phyloP scores from a whole-genome alignment of 2,329 filamentous ascomycete genomes.

The Monosporascus cannonballus region DNA sequence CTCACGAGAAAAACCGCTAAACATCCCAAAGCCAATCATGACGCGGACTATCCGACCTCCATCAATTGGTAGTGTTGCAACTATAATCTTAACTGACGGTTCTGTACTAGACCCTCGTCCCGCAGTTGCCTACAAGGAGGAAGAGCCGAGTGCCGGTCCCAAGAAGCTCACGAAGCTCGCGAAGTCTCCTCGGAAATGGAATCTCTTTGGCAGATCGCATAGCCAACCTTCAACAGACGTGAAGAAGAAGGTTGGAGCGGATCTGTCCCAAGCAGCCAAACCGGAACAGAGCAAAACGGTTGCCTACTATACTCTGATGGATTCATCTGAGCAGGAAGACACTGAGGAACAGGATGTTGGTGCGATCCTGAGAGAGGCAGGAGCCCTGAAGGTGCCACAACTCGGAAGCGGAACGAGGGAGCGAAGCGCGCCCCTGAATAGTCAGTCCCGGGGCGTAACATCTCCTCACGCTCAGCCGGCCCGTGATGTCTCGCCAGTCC shows the following conservation, averaged over 20 bases:
- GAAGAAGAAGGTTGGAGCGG: constrained; percentile 32
- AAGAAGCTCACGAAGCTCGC: constrained; percentile 52
- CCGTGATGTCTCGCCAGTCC: neutral
- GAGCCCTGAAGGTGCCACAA: constrained; percentile 24
- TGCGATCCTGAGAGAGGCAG: constrained; percentile 45
- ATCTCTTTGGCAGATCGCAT: constrained; percentile 53
- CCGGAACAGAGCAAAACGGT: constrained; percentile 44
- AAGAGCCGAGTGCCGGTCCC: constrained; percentile 26
- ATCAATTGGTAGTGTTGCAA: constrained; percentile 51
- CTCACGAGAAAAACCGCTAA: constrained; percentile 37
- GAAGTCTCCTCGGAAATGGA: constrained; percentile 56
- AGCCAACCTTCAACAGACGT: constrained; percentile 28
- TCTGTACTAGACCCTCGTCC: constrained; percentile 38
- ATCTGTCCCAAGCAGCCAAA: constrained; percentile 43
- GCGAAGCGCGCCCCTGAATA: constrained; percentile 13
- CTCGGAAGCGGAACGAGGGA: constrained; percentile 4
- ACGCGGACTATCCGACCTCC: constrained; percentile 38
- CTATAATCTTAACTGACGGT: constrained; percentile 52
- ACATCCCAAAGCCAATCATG: constrained; percentile 48
- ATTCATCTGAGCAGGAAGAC: constrained; percentile 48
- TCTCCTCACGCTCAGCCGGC: neutral
- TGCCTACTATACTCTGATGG: constrained; percentile 57
- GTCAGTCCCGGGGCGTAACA: constrained; percentile 1
- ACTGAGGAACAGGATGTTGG: constrained; percentile 34
- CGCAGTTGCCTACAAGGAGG: constrained; percentile 27